Conservation (phyloP, 2,329 filamentous ascomycete genomes). For the Pyrenophora seminiperda region DNA sequence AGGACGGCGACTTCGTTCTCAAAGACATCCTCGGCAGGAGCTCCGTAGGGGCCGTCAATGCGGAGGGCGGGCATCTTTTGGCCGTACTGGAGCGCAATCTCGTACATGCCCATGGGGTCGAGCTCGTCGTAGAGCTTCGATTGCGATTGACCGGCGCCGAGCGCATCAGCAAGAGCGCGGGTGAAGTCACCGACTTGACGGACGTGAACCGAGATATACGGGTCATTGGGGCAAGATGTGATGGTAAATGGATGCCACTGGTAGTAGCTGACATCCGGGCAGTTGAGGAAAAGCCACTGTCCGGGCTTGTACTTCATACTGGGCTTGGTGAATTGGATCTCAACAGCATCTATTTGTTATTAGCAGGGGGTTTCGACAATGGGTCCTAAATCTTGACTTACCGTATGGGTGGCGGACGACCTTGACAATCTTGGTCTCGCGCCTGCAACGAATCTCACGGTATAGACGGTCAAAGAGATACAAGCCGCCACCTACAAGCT, state of each 20-base stretch:
- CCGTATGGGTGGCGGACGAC: slow-evolving; percentile 95
- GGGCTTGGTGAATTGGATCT: slow-evolving; percentile 95
- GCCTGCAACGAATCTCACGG: slow-evolving; percentile 83
- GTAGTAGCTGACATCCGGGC: slow-evolving; percentile 82
- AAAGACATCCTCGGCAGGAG: slow-evolving; percentile 96
- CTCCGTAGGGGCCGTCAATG: slow-evolving; percentile 94
- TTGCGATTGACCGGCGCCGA: slow-evolving; percentile 89
- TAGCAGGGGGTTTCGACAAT: slow-evolving; percentile 25
- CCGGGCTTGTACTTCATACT: slow-evolving; percentile 98
- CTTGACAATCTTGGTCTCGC: slow-evolving; percentile 86
- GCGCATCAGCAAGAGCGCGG: slow-evolving; percentile 85
- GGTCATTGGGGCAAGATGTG: slow-evolving; percentile 95
- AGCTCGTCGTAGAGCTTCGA: slow-evolving; percentile 87
- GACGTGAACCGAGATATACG: slow-evolving; percentile 92
- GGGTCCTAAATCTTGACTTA: slow-evolving; percentile 51
- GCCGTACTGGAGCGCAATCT: slow-evolving; percentile 91
- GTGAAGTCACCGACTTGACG: slow-evolving; percentile 98
- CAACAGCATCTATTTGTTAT: slow-evolving; percentile 74
- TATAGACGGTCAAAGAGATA: slow-evolving; percentile 90
- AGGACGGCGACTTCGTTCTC: slow-evolving; percentile 87
- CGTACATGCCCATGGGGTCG: slow-evolving; percentile 96
- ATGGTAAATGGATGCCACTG: slow-evolving; percentile 99
- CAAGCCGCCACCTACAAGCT: slow-evolving; percentile 80
- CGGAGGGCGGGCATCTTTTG: slow-evolving; percentile 88
- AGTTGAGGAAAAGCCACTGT: slow-evolving; percentile 96